Conservation (phyloP, 306 rosid species). For the Quercus variabilis region DNA sequence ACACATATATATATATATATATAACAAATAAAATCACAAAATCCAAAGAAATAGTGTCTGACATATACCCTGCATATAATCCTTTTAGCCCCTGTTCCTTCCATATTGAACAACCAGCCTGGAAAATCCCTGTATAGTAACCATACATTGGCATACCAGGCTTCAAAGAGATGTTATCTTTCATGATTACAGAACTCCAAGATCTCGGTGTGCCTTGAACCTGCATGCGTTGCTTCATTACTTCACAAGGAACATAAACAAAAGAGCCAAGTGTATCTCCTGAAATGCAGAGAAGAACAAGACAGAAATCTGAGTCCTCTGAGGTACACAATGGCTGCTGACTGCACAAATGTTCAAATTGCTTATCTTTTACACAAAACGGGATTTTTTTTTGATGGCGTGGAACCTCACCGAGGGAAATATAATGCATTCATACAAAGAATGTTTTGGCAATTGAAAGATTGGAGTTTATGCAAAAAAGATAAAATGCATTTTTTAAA, state of each 20-base stretch:
- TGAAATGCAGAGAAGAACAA: constrained; percentile 38
- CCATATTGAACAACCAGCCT: constrained; percentile 83
- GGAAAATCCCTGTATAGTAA: constrained; percentile 81
- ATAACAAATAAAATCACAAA: constrained; percentile 5
- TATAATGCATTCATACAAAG: background rate
- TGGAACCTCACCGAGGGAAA: background rate
- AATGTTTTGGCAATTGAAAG: background rate
- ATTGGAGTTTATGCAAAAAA: background rate
- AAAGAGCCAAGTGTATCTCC: constrained; percentile 92
- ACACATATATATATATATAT: background rate
- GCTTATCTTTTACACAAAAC: background rate
- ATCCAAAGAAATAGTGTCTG: constrained; percentile 1
- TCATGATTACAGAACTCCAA: constrained; percentile 59
- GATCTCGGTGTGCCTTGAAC: constrained; percentile 77
- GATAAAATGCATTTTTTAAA: background rate
- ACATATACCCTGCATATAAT: constrained; percentile 78
- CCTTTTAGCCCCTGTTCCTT: constrained; percentile 76
- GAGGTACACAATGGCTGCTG: constrained; percentile 17
- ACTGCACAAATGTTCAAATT: background rate
- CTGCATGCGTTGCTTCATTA: constrained; percentile 92
- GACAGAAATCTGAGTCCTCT: constrained; percentile 16
- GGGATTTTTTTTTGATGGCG: no score
- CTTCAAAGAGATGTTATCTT: constrained; percentile 41
- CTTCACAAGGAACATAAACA: constrained; percentile 96
- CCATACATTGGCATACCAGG: constrained; percentile 57